Base-by-base conservation (phyloP, 2,329 filamentous ascomycete genomes). In the Penicillium sp. region DNA sequence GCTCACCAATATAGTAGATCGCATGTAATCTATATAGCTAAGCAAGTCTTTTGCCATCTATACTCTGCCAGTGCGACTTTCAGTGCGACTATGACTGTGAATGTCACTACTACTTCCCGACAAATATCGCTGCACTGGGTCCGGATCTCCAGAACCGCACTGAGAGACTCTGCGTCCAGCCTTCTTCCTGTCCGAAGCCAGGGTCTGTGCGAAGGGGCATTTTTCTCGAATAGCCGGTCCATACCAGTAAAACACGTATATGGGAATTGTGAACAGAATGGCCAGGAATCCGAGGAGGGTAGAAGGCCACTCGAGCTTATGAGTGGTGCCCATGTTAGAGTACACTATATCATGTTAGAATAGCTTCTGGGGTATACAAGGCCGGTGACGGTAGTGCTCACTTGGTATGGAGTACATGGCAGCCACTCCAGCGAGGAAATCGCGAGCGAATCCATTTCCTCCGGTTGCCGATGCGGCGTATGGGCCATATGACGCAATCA, bases 201-300 rank as follows among this genome's bases (percentile, higher is more conserved):
- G 73, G 11, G 79, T 80, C 72, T 88, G 84, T 0, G 87, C 87
- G 64, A 89, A 89, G 0, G 82, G 81, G 3, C 86, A 89, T 11
- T 78, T 75, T 33, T 81, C 77, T 6, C 87, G 81, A 29, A 90
- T 81, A 0, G 62, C 58, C 0, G 84, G 83, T 0, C 87, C 87
- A 54, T 83, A 83, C 77, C 80, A 86, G 74, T 89, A 89, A 61
- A 89, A 86, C 26, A 85, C 72, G 59, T 88, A 89, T 10, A 90
- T 85, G 0, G 85, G 84, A 11, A 81, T 69, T 21, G 87, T 86
- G 5, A 90, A 80, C 1, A 88, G 60, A 50, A 86, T 79, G 0
- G 86, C 82, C 54, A 90, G 81, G 61, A 76, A 80, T 54, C 81
- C 84, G 0, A 89, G 80, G 33, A 89, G 85, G 0, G 84, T 86